These are phyloP conservation scores for Globisporangium polare DNA, from an alignment of 352 stramenopile genomes.

Conservation along the genomic window DNA sequence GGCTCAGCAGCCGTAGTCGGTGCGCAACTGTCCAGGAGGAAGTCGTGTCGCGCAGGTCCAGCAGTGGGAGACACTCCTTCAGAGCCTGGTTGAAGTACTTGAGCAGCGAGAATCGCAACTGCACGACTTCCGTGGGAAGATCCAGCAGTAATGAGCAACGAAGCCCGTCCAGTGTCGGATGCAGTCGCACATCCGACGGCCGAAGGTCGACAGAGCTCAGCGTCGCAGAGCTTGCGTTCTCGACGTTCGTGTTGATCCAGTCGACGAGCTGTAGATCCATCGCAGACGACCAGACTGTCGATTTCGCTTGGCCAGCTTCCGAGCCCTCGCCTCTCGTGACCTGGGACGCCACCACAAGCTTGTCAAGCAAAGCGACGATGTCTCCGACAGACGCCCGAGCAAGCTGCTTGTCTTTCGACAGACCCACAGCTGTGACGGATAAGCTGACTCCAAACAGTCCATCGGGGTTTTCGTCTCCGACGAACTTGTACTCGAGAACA, in stretches of 20 bases:
- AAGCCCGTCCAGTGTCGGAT: conserved; percentile 64
- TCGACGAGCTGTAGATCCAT: conserved; percentile 87
- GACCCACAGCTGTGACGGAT: conserved; percentile 49
- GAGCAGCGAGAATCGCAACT: conserved; percentile 74
- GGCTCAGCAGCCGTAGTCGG: conserved; percentile 60
- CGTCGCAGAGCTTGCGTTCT: conserved; percentile 29
- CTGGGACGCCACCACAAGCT: conserved; percentile 20
- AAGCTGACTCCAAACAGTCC: conserved; percentile 56
- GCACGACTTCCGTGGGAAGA: conserved; percentile 48
- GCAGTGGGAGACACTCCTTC: conserved; percentile 56
- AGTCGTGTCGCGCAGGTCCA: conserved; percentile 73
- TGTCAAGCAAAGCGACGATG: conserved; percentile 33
- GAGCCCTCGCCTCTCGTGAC: background rate
- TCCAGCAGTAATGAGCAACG: conserved; percentile 67
- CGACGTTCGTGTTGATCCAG: conserved; percentile 82
- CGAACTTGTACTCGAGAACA: conserved; percentile 57
- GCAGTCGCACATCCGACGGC: conserved; percentile 65
- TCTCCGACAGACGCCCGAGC: conserved; percentile 32
- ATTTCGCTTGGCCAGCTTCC: too few relatives aligned
- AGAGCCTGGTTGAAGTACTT: conserved; percentile 81
- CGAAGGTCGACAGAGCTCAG: conserved; percentile 56
- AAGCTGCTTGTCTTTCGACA: conserved; percentile 65
- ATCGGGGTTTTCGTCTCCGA: conserved; percentile 49
- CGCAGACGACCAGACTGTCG: conserved; percentile 37
- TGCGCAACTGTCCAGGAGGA: conserved; percentile 76